phyloP scores from a whole-genome alignment of 306 rosid species.

The Acacia confusa region DNA sequence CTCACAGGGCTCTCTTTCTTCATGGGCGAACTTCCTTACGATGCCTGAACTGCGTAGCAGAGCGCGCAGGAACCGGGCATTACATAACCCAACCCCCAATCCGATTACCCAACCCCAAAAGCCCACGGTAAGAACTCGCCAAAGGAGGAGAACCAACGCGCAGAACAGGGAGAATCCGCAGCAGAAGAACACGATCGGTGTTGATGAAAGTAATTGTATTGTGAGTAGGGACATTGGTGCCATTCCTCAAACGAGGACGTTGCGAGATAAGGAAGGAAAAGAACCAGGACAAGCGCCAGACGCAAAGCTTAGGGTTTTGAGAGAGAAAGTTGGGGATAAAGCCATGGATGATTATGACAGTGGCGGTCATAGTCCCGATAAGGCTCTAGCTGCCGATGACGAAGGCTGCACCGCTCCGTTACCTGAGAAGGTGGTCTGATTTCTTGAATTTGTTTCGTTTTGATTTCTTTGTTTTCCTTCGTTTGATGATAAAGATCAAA shows the following conservation, averaged over 20 bases:
- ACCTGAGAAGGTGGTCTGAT: slow-evolving; percentile 73
- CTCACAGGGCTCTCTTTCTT: slow-evolving; percentile 18
- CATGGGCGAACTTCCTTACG: slow-evolving; percentile 47
- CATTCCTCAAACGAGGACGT: slow-evolving; percentile 28
- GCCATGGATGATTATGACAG: slow-evolving; percentile 80
- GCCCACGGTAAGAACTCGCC: slow-evolving; percentile 33
- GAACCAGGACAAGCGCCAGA: slow-evolving; percentile 6
- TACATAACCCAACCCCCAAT: slow-evolving; percentile 31
- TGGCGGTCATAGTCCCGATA: slow-evolving; percentile 75
- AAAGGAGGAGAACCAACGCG: slow-evolving; percentile 23
- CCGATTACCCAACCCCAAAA: slow-evolving; percentile 31
- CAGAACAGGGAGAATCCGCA: not conserved
- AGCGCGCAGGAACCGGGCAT: slow-evolving; percentile 38
- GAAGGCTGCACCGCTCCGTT: slow-evolving; percentile 69
- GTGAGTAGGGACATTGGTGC: slow-evolving; percentile 20
- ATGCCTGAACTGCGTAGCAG: slow-evolving; percentile 61
- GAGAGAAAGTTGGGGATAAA: slow-evolving; percentile 30
- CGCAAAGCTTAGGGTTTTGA: slow-evolving; percentile 35
- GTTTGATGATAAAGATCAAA: not conserved
- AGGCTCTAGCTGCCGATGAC: slow-evolving; percentile 68
- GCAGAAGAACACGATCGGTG: slow-evolving; percentile 41
- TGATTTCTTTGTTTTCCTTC: not conserved
- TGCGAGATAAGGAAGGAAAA: slow-evolving; percentile 18
- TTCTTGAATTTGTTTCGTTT: not conserved
- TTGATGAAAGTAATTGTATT: slow-evolving; percentile 14